Evolutionary conservation across 345 rosid genomes (phyloP), one percentile per base, ranked within the genome.

Genomic region (Litchi chinensis): DNA sequence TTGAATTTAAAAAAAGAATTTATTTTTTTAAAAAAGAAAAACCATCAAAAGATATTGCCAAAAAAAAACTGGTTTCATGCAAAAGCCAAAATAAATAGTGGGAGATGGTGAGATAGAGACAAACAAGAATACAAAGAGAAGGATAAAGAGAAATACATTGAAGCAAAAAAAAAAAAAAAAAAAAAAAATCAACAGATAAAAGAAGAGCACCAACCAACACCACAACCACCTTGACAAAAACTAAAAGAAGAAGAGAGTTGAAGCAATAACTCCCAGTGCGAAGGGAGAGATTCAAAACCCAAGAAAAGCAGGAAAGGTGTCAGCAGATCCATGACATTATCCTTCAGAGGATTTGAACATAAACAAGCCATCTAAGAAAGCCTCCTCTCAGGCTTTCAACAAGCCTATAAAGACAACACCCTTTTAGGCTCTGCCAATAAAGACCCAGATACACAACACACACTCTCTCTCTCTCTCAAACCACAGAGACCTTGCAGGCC

Each of bases 251-350:
- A 71, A 76, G 84, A 70, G 75, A 79, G 73, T 54, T 21, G 85
- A 83, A 82, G 86, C 70, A 85, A 73, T 83, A 82, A 81, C 87
- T 83, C 79, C 83, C 85, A 83, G 79, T 80, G 84, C 84, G 68
- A 80, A 77, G 66, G 82, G 78, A 64, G 80, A 79, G 68, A 86
- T 71, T 62, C 82, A 75, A 83, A 81, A 76, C 78, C 88, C 86
- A 78, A 84, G 84, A 83, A 78, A 79, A 57, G 37, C 39, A 66
- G 41, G 64, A 77, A 79, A 77, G 90, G 90, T 90, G 89, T 80
- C 84, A 88, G 21, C 43, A 69, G 28, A n/a, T 59, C 86, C 84
- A 89, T 83, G 82, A 86, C 87, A 80, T 22, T n/a, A 60, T 75
- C 82, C 75, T 50, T 77, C 80, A 65, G 83, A 78, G 81, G 76